Percentiles rank a stretch among this genome's conserved stretches.
Conservation (phyloP, 1,139 yeast species). For the Blastobotrys aristatus region DNA sequence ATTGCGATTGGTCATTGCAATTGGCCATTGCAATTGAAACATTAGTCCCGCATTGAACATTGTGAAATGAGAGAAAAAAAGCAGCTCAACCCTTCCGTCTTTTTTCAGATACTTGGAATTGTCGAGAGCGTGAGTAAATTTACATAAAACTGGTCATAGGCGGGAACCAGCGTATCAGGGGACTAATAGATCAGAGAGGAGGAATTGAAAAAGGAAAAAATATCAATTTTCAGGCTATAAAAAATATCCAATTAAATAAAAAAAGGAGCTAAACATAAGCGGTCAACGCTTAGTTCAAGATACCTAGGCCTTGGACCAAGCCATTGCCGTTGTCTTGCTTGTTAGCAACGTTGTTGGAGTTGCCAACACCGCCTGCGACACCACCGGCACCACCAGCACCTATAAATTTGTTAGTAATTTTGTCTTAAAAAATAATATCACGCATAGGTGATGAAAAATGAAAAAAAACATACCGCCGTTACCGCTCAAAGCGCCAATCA, state of each 20-base stretch:
- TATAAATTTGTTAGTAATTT: too few relatives aligned
- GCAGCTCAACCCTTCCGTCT: too few relatives aligned
- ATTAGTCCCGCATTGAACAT: too few relatives aligned
- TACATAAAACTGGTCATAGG: too few relatives aligned
- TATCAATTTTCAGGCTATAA: neutral
- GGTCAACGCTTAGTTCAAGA: neutral
- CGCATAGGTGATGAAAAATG: too few relatives aligned
- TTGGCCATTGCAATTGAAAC: too few relatives aligned
- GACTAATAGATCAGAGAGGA: neutral
- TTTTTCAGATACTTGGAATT: too few relatives aligned
- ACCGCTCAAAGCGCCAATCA: neutral
- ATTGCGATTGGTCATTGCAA: too few relatives aligned
- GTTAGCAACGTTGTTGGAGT: neutral
- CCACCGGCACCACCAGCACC: constrained; percentile 3
- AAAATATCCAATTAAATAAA: neutral
- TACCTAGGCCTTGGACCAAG: constrained; percentile 1
- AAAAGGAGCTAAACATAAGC: neutral
- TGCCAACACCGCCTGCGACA: constrained; percentile 5
- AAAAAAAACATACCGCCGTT: too few relatives aligned
- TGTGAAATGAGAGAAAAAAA: too few relatives aligned
- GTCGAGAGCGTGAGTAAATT: too few relatives aligned
- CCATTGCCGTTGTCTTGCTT: neutral
- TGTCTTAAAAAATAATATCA: too few relatives aligned
- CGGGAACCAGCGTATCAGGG: neutral
- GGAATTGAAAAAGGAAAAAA: neutral